Percentiles rank a stretch among this genome's conserved stretches.
phyloP scores from a whole-genome alignment of 805 yeast species.

The Sugiyamaella valdiviana region DNA sequence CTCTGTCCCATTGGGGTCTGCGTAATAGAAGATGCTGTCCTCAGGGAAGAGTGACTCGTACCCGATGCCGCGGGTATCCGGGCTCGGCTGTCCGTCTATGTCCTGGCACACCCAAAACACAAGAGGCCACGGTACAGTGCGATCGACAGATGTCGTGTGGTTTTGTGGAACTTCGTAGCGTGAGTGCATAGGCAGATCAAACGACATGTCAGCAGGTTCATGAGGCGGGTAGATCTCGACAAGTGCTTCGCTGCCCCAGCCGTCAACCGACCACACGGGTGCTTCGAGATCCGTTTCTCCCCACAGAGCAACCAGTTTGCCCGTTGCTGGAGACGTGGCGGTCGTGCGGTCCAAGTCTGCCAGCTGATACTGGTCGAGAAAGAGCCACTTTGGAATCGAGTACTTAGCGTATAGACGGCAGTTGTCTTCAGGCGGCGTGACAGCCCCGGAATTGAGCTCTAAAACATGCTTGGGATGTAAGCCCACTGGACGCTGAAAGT shows the following conservation, averaged over 20 bases:
- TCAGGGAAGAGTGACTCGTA: slow-evolving; percentile 43
- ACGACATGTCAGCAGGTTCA: slow-evolving; percentile 20
- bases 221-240: slow-evolving; percentile 30
- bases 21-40: slow-evolving; percentile 39
- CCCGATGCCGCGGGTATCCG: slow-evolving; percentile 38
- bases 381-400: slow-evolving; percentile 41
- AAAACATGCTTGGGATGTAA: slow-evolving; percentile 22
- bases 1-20: slow-evolving; percentile 18
- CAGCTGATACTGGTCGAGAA: slow-evolving; percentile 53
- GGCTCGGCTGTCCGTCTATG: slow-evolving; percentile 33
- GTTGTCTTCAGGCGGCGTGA: slow-evolving; percentile 17
- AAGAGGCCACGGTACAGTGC: slow-evolving; percentile 35
- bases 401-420: slow-evolving; percentile 43
- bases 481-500: slow-evolving; percentile 21
- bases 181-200: slow-evolving; percentile 44
- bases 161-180: slow-evolving; percentile 42
- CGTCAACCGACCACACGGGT: slow-evolving; percentile 43
- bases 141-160: slow-evolving; percentile 18
- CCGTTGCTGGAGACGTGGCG: slow-evolving; percentile 22
- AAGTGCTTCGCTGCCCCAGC: slow-evolving; percentile 45
- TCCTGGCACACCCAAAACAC: slow-evolving; percentile 49
- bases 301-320: slow-evolving; percentile 38
- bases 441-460: slow-evolving; percentile 8
- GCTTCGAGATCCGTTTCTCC: slow-evolving; percentile 55
- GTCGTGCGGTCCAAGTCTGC: slow-evolving; percentile 29